A percentile compares a stretch with the other conserved stretches of the same genome.
phyloP scores from a whole-genome alignment of 1,284 basidiomycete genomes.

The Boletus holoroseus region DNA sequence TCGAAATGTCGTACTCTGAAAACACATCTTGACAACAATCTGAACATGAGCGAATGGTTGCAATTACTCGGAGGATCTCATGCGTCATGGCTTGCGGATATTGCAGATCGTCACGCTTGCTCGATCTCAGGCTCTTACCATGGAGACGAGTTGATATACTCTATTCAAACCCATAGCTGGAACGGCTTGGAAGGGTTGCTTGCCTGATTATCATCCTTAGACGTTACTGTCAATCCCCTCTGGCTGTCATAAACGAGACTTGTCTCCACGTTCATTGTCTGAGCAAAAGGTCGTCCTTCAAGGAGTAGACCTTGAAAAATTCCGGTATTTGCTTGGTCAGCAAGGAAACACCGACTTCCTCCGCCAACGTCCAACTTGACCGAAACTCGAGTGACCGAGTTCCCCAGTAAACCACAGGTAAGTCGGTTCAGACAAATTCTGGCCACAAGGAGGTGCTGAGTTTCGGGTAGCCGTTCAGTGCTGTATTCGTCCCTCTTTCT shows the following conservation, averaged over 20 bases:
- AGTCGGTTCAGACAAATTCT: neutral
- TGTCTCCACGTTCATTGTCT: neutral
- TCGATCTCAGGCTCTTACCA: neutral
- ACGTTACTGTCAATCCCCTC: neutral
- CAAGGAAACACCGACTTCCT: slow-evolving; percentile 27
- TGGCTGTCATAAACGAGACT: neutral
- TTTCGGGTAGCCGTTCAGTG: slow-evolving; percentile 9
- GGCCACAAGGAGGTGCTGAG: slow-evolving; percentile 8
- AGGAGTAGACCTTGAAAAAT: neutral
- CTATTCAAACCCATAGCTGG: neutral
- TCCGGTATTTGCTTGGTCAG: slow-evolving; percentile 27
- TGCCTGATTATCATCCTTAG: neutral
- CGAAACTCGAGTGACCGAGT: slow-evolving; percentile 11
- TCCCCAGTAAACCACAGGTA: slow-evolving; percentile 14
- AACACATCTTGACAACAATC: neutral
- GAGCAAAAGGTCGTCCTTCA: neutral
- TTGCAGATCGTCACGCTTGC: neutral
- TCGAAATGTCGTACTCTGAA: neutral
- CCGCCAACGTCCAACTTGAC: slow-evolving; percentile 22
- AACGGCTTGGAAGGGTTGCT: neutral
- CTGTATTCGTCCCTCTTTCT: slow-evolving; percentile 18
- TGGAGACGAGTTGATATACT: neutral
- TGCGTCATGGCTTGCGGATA: neutral
- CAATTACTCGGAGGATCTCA: neutral
- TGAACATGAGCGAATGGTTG: neutral